Conservation (phyloP, 2,329 filamentous ascomycete species). For the Trichophyton mentagrophytes region DNA sequence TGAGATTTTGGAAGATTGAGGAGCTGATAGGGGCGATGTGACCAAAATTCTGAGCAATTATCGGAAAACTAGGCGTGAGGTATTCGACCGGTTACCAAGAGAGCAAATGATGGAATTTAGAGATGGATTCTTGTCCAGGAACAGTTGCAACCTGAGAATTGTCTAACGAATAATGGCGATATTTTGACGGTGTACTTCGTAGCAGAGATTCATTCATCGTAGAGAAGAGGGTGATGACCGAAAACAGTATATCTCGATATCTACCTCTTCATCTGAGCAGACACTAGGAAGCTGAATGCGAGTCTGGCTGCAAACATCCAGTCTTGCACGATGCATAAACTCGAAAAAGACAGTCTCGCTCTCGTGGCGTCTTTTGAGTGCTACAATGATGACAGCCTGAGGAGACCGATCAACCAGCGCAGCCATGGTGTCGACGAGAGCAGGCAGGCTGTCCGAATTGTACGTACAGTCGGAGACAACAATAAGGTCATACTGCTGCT, state of each 20-base stretch:
- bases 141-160: background rate
- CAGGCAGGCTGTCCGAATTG: conserved; percentile 53
- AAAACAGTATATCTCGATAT: conserved; percentile 30
- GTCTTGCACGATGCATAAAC: conserved; percentile 37
- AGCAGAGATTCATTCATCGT: background rate
- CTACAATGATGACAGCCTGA: conserved; percentile 42
- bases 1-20: no score
- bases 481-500: conserved; percentile 42
- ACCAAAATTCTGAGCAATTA: no score
- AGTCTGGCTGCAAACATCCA: conserved; percentile 23
- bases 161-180: background rate
- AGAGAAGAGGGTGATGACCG: background rate
- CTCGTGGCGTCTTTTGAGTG: conserved; percentile 55
- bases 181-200: background rate
- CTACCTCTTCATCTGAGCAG: conserved; percentile 22
- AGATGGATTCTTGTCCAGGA: no score
- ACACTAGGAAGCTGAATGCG: conserved; percentile 25
- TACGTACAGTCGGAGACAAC: conserved; percentile 62
- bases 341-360: conserved; percentile 56
- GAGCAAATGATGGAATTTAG: no score
- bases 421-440: conserved; percentile 46
- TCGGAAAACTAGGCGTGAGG: no score
- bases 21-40: no score
- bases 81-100: no score
- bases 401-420: conserved; percentile 38